Evolutionary conservation across 1,139 yeast species (phyloP), one percentile per base, ranked within the genome.

Genomic region (Blastobotrys illinoisensis): DNA sequence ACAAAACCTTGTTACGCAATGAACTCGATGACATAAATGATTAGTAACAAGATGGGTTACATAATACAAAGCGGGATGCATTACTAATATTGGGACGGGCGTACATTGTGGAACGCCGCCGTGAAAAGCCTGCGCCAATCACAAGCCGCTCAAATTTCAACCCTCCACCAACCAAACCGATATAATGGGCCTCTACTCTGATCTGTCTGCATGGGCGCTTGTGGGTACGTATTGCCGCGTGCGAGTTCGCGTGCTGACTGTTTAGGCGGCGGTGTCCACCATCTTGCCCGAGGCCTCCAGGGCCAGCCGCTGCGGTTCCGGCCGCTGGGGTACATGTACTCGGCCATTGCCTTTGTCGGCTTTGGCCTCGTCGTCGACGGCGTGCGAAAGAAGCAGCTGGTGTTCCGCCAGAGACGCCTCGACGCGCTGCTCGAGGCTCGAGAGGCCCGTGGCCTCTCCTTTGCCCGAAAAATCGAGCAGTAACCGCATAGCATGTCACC

Each of bases 261-360:
- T 49, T 3, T 45, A 65, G 73, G 73, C 51, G 67, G 64, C 26
- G 61, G 65, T 50, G 71, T 67, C 47, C 71, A 70, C 56, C 72
- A 69, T 47, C 62, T 70, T 26, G 71, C 74, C 23, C 69, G 69
- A 57, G 72, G 72, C 46, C 58, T 70, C 51, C 71, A 71, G 48
- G 68, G 67, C 55, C 69, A 69, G 61, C 73, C 73, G 9, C 61
- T 70, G 45, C 62, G 67, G 51, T 66, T 68, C 63, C 65, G 66
- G 58, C 74, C 74, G 13, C 48, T 61, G 44, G 73, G 73, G 19
- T 70, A 65, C 60, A 58, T 63, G 51, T 56, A 62, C 52, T 68
- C 70, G 18, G 71, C 68, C 18, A 62, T 64, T 18, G 70, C 64
- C 23, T 71, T 70, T 56, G 64, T 69, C 45, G 73, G 70, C 44